phyloP scores from a whole-genome alignment of 176 grass and related monocot species.

The Eleusine indica region DNA sequence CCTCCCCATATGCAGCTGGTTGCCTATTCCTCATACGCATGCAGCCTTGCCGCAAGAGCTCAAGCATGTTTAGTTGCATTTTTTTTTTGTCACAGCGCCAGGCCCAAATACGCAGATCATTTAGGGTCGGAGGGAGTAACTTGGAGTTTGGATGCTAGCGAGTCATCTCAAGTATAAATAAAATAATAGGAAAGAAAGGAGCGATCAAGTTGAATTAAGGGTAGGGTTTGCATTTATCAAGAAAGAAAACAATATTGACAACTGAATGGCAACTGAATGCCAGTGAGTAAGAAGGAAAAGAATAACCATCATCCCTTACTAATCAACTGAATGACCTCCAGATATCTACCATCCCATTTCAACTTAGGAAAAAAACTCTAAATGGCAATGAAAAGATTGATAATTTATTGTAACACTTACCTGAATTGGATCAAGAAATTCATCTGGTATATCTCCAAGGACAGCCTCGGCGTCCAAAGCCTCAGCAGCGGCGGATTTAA shows the following conservation, averaged over 20 bases:
- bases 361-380: neutral
- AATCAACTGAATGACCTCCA: neutral
- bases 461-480: constrained; percentile 92
- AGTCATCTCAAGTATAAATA: neutral
- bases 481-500: constrained; percentile 81
- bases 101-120: too few relatives aligned
- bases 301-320: neutral
- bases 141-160: neutral
- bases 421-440: constrained; percentile 99
- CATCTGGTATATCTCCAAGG: constrained; percentile 95
- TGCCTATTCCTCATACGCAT: too few relatives aligned
- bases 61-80: too few relatives aligned
- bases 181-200: neutral
- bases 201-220: neutral
- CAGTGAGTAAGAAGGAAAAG: neutral
- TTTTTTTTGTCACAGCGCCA: too few relatives aligned
- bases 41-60: too few relatives aligned
- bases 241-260: too few relatives aligned
- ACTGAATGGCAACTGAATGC: too few relatives aligned
- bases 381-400: neutral
- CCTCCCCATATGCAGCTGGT: too few relatives aligned
- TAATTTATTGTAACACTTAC: constrained; percentile 35
- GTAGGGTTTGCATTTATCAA: neutral
- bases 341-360: neutral
- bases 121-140: neutral